Conservation (phyloP, 352 stramenopile species). For the Pythium phragmiticola region DNA sequence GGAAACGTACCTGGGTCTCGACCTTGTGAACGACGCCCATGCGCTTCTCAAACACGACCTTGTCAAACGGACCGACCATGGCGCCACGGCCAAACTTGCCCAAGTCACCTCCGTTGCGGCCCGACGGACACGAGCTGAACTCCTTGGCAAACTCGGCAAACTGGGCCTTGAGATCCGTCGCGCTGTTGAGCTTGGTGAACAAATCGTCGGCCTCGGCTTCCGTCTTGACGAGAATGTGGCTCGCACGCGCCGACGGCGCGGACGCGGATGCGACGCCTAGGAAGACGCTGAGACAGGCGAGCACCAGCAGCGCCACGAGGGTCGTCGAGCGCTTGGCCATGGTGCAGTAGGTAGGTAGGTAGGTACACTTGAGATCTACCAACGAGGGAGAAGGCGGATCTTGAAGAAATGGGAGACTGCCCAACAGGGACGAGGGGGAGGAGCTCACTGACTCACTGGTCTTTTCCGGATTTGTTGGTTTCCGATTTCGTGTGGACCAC, state of each 20-base stretch:
- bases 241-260: slow-evolving; percentile 53
- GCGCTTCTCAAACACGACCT: slow-evolving; percentile 69
- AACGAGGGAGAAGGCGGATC: background rate
- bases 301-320: slow-evolving; percentile 31
- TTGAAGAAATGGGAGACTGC: slow-evolving; percentile 2
- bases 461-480: slow-evolving; percentile 10
- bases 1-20: slow-evolving; percentile 54
- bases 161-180: slow-evolving; percentile 43
- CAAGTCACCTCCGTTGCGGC: slow-evolving; percentile 57
- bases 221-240: slow-evolving; percentile 73
- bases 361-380: background rate
- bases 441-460: background rate
- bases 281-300: slow-evolving; percentile 33
- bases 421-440: background rate
- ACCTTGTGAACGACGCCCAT: slow-evolving; percentile 76
- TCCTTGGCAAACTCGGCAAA: slow-evolving; percentile 59
- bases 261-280: slow-evolving; percentile 33
- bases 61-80: slow-evolving; percentile 78
- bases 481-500: slow-evolving; percentile 15
- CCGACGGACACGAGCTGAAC: slow-evolving; percentile 73
- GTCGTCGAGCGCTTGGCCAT: slow-evolving; percentile 20
- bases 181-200: slow-evolving; percentile 38
- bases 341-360: background rate
- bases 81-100: slow-evolving; percentile 66
- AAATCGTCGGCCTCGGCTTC: slow-evolving; percentile 60